Conservation (phyloP, 148 eudicot genomes). For the Amaranthus hypochondriacus region DNA sequence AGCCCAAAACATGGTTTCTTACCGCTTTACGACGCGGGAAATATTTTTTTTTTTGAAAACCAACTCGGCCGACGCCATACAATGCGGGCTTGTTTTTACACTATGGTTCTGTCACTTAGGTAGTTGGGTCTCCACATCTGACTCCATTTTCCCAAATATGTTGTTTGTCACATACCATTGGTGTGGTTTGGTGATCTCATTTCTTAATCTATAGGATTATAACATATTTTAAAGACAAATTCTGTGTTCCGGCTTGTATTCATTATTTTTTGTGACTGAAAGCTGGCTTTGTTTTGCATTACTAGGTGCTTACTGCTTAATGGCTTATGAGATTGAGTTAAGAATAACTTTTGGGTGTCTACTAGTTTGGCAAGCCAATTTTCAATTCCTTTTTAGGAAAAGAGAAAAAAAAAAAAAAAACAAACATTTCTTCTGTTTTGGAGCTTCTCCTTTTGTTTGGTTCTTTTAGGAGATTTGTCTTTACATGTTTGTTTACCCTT, state of each 20-base stretch:
- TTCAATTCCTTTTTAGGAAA: too few relatives aligned
- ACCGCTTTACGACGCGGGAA: too few relatives aligned
- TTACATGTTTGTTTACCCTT: neutral
- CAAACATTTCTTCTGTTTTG: neutral
- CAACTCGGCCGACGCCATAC: too few relatives aligned
- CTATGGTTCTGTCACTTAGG: too few relatives aligned
- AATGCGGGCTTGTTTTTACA: too few relatives aligned
- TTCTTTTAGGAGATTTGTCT: neutral
- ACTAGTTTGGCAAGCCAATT: neutral
- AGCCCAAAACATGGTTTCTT: too few relatives aligned
- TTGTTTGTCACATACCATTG: neutral
- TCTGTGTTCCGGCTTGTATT: neutral
- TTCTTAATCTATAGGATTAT: too few relatives aligned
- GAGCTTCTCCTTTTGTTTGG: neutral
- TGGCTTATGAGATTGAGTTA: neutral
- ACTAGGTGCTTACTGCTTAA: neutral
- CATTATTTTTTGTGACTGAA: neutral
- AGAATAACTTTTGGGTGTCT: neutral
- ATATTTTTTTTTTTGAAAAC: too few relatives aligned
- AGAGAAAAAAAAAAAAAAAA: too few relatives aligned
- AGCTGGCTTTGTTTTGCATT: neutral
- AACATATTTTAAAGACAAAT: too few relatives aligned
- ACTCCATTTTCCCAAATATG: neutral
- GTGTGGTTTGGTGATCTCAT: too few relatives aligned
- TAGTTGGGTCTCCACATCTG: neutral